Conservation (phyloP, 1,284 basidiomycete species). For the Trichosporon ovoides region DNA sequence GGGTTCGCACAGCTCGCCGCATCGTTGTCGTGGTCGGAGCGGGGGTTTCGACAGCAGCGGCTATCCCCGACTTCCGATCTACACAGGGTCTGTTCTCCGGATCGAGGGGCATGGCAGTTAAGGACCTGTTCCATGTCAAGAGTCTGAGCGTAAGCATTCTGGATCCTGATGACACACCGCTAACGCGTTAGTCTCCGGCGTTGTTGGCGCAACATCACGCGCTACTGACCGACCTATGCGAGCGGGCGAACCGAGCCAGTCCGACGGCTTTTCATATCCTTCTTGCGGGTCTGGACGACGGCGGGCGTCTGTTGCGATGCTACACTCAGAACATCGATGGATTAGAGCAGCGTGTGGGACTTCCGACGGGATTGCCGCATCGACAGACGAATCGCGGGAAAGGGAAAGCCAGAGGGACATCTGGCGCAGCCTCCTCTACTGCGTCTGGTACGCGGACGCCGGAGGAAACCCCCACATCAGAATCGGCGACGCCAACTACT, state of each 20-base stretch:
- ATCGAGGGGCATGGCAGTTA: slow-evolving; percentile 66
- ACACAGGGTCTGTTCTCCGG: slow-evolving; percentile 69
- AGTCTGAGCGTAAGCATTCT: slow-evolving; percentile 69
- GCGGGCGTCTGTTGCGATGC: slow-evolving; percentile 73
- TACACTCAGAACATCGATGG: slow-evolving; percentile 96
- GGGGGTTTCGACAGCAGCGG: slow-evolving; percentile 82
- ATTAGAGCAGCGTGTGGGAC: slow-evolving; percentile 76
- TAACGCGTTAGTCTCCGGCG: slow-evolving; percentile 39
- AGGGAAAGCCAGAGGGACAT: background rate
- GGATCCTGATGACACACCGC: background rate
- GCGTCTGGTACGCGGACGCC: background rate
- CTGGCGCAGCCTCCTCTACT: background rate
- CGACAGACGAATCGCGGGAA: background rate
- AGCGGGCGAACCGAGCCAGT: slow-evolving; percentile 63
- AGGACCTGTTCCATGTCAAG: slow-evolving; percentile 85
- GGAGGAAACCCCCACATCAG: background rate
- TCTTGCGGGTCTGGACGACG: slow-evolving; percentile 67
- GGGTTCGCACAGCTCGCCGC: slow-evolving; percentile 69
- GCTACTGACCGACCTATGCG: slow-evolving; percentile 73
- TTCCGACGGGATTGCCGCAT: slow-evolving; percentile 51
- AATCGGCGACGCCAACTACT: background rate
- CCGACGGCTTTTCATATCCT: slow-evolving; percentile 80
- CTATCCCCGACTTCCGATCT: slow-evolving; percentile 89
- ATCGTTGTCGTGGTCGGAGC: slow-evolving; percentile 82
- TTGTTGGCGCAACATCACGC: slow-evolving; percentile 66